Conservation (phyloP, 768 basidiomycete genomes). For the Serendipita sp. region DNA sequence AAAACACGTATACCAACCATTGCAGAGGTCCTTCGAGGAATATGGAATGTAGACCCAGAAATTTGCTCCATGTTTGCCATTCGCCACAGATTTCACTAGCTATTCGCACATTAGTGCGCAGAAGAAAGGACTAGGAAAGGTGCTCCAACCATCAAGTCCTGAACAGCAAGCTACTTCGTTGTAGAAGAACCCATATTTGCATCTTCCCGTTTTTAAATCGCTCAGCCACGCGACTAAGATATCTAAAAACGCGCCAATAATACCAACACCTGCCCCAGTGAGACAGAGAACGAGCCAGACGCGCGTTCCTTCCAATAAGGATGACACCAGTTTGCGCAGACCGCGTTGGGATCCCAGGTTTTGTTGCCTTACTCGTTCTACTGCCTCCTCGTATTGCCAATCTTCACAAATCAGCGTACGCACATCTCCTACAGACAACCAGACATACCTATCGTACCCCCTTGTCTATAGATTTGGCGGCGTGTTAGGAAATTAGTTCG, state of each 20-base stretch:
- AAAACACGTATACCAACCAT: conserved; percentile 42
- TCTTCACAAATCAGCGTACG: conserved; percentile 18
- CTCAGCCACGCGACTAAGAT: conserved; percentile 60
- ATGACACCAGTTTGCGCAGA: conserved; percentile 36
- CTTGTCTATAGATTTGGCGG: background rate
- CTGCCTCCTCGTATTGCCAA: conserved; percentile 50
- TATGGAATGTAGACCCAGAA: conserved; percentile 34
- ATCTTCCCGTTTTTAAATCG: conserved; percentile 52
- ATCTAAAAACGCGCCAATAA: conserved; percentile 56
- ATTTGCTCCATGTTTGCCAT: conserved; percentile 56
- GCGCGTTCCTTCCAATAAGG: conserved; percentile 38
- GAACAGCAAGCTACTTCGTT: conserved; percentile 57
- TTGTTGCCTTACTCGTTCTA: conserved; percentile 42
- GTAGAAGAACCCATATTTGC: conserved; percentile 52
- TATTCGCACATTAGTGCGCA: conserved; percentile 15
- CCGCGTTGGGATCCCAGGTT: conserved; percentile 26
- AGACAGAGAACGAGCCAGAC: conserved; percentile 54
- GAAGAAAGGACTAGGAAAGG: background rate
- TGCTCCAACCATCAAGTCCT: conserved; percentile 33
- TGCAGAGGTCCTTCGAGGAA: conserved; percentile 48
- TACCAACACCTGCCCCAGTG: conserved; percentile 50
- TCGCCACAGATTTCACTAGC: conserved; percentile 51
- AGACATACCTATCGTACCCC: background rate
- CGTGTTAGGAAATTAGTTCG: background rate
- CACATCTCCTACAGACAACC: background rate